Evolutionary conservation across 2,329 filamentous ascomycete genomes (phyloP).

Genomic region (Penicillium sp.): DNA sequence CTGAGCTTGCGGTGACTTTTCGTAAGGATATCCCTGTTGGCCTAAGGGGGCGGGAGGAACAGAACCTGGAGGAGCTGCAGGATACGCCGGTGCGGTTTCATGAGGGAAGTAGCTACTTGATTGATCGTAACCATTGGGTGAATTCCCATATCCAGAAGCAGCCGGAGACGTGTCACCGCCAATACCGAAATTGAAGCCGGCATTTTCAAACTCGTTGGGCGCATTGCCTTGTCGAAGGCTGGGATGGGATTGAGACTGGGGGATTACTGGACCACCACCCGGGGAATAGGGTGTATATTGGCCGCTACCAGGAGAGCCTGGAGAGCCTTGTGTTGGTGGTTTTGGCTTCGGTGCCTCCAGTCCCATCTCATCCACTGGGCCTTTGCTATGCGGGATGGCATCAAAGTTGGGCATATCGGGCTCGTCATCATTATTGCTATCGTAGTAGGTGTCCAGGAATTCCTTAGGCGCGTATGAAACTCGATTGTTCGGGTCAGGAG

Average conservation of each 20-base stretch:
- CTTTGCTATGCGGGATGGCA: conserved; percentile 46
- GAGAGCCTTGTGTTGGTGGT: conserved; percentile 25
- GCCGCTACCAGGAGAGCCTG: conserved; percentile 18
- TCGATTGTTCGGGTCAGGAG: conserved; percentile 20
- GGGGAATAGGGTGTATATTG: conserved; percentile 41
- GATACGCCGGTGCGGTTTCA: background rate
- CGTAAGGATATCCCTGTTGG: conserved; percentile 21
- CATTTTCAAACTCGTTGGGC: conserved; percentile 40
- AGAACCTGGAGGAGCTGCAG: background rate
- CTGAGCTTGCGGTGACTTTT: conserved; percentile 26
- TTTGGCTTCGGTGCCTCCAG: conserved; percentile 33
- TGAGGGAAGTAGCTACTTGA: conserved; percentile 22
- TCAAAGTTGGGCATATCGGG: conserved; percentile 68
- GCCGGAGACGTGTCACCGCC: conserved; percentile 36
- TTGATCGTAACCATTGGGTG: conserved; percentile 14
- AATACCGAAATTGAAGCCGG: conserved; percentile 73
- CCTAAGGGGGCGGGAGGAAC: conserved; percentile 3
- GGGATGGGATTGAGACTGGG: conserved; percentile 49
- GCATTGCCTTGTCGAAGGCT: conserved; percentile 34
- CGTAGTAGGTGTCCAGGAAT: conserved; percentile 53
- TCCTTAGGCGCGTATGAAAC: conserved; percentile 35
- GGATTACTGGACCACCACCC: conserved; percentile 24
- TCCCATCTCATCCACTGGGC: conserved; percentile 36
- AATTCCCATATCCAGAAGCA: conserved; percentile 17
- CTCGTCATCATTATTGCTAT: conserved; percentile 50